phyloP scores from a whole-genome alignment of 306 rosid species.

The Quillaja saponaria region DNA sequence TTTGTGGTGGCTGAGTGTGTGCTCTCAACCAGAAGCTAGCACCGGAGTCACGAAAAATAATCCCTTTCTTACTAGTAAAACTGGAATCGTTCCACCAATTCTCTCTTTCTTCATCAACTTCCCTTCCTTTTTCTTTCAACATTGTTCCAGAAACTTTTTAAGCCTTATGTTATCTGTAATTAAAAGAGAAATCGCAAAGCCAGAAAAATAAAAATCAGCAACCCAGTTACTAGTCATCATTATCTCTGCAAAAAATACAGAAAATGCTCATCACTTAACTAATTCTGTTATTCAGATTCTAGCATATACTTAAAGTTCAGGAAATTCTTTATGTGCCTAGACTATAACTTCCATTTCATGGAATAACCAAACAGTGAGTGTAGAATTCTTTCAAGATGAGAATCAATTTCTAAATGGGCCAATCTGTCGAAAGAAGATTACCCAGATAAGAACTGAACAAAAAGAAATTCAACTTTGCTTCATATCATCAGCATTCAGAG shows the following conservation, averaged over 20 bases:
- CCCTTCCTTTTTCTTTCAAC: slow-evolving; percentile 24
- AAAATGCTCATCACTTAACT: no score
- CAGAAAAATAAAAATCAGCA: slow-evolving; percentile 23
- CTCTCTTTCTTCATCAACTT: slow-evolving; percentile 18
- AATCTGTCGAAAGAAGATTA: slow-evolving; percentile 19
- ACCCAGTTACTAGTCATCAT: not conserved
- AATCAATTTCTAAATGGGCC: slow-evolving; percentile 9
- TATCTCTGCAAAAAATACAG: not conserved
- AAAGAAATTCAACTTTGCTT: slow-evolving; percentile 29
- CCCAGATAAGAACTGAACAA: slow-evolving; percentile 31
- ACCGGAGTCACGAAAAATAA: slow-evolving; percentile 18
- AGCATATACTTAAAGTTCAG: not conserved
- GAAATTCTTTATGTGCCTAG: not conserved
- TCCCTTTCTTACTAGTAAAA: slow-evolving; percentile 28
- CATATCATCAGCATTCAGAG: slow-evolving; percentile 18
- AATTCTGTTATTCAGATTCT: slow-evolving; percentile 1
- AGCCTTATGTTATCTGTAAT: slow-evolving; percentile 20
- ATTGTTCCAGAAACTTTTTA: slow-evolving; percentile 22
- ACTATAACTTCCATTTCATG: not conserved
- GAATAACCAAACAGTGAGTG: slow-evolving; percentile 5
- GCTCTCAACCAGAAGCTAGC: slow-evolving; percentile 22
- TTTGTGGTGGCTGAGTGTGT: slow-evolving; percentile 18
- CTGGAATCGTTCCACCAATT: slow-evolving; percentile 14
- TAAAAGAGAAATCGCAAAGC: slow-evolving; percentile 1
- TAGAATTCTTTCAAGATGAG: not conserved